These are phyloP conservation scores for Helotiales sp. DNA, from an alignment of 2,329 filamentous ascomycete species.

Conservation along the genomic window DNA sequence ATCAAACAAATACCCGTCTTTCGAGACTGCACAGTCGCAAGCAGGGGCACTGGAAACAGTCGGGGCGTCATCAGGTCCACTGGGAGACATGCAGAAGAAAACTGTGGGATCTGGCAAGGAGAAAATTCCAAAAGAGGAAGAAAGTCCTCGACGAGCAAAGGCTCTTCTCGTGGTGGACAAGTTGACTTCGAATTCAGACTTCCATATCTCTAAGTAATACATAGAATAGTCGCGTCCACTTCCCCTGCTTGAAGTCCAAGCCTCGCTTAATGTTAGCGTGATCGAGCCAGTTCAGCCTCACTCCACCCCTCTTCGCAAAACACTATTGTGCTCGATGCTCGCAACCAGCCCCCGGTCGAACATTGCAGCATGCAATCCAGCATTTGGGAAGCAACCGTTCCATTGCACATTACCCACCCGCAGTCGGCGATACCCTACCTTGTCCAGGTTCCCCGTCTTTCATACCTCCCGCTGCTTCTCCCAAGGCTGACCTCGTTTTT, in stretches of 20 bases:
- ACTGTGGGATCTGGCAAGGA: neutral
- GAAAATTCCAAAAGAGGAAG: too few relatives aligned
- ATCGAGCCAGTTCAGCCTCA: too few relatives aligned
- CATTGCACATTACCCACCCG: constrained; percentile 34
- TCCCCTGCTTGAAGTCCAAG: too few relatives aligned
- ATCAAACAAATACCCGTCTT: neutral
- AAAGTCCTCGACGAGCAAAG: too few relatives aligned
- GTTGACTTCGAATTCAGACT: too few relatives aligned
- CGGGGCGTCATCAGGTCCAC: neutral
- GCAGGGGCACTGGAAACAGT: neutral
- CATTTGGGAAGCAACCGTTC: constrained; percentile 36
- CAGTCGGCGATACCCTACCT: constrained; percentile 34
- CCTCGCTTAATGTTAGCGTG: too few relatives aligned
- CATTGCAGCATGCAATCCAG: constrained; percentile 32
- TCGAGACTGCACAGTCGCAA: neutral
- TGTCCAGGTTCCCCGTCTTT: constrained; percentile 64
- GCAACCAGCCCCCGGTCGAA: too few relatives aligned
- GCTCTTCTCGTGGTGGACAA: too few relatives aligned
- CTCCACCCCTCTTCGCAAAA: neutral
- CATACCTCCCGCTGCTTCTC: constrained; percentile 67
- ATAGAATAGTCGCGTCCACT: too few relatives aligned
- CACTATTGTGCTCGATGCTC: neutral
- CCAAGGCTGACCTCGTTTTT: constrained; percentile 65
- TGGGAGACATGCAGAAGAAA: neutral
- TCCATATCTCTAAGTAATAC: too few relatives aligned